Evolutionary conservation across 1,139 yeast genomes (phyloP).

Genomic region (Taphrina deformans): DNA sequence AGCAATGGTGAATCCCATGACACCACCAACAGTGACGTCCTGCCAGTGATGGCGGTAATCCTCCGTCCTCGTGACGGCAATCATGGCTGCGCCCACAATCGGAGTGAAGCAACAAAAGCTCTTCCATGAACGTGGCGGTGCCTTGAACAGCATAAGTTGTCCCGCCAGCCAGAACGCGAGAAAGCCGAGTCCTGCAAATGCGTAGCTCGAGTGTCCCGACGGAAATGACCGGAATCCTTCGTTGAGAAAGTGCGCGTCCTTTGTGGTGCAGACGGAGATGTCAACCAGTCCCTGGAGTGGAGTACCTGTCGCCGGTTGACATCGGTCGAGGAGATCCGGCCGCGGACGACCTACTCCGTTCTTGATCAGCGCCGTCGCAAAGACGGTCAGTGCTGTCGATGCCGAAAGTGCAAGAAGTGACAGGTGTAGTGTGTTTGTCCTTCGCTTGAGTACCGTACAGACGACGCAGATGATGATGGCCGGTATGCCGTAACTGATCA

Average conservation of each 20-base stretch:
- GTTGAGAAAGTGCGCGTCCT: conserved; percentile 47
- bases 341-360: conserved; percentile 73
- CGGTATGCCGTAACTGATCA: conserved; percentile 48
- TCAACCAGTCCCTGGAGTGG: conserved; percentile 48
- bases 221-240: conserved; percentile 83
- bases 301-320: conserved; percentile 52
- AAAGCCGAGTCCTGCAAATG: conserved; percentile 57
- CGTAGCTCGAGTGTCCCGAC: conserved; percentile 61
- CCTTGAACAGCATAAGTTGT: conserved; percentile 53
- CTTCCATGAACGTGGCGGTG: conserved; percentile 59
- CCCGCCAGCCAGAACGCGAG: conserved; percentile 66
- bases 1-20: conserved; percentile 21
- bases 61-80: conserved; percentile 70
- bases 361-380: conserved; percentile 61
- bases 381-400: conserved; percentile 53
- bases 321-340: conserved; percentile 75
- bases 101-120: conserved; percentile 50
- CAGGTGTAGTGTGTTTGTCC: conserved; percentile 52
- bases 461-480: conserved; percentile 50
- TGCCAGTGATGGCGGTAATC: conserved; percentile 33
- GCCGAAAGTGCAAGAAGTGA: conserved; percentile 57
- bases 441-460: conserved; percentile 44
- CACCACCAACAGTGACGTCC: conserved; percentile 30
- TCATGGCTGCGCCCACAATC: conserved; percentile 58
- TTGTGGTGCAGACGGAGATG: conserved; percentile 49